Evolutionary conservation across 768 basidiomycete genomes (phyloP), one percentile per base, ranked within the genome.

Genomic region (Lactarius deliciosus): DNA sequence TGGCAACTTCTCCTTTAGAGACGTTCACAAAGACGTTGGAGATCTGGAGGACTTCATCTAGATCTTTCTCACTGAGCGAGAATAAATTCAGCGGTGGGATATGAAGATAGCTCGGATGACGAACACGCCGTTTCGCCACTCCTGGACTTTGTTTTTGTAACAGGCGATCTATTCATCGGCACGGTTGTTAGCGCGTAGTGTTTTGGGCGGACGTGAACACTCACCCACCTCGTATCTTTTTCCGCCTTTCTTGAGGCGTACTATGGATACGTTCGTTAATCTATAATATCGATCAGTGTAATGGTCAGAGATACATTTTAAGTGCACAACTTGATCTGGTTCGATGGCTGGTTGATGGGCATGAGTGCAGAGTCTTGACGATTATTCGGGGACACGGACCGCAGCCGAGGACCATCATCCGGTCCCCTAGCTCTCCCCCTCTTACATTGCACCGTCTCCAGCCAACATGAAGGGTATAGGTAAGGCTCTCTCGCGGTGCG

Each of bases 61-160:
- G 78, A 78, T 91, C 89, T 36, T 91, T 94, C 81, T 98, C 96
- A 32, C 92, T 94, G 72, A 8, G 58, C 41, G 58, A 40, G 20
- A 32, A 68, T 25, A 25, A 34, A 50, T 38, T 54, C 5, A 64
- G 53, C 34, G 32, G 45, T 40, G 25, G 68, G 54, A 50, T 22
- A 50, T 13, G 32, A 15, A 25, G n/a, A 16, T 22, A 6, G 62
- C 20, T 16, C 53, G 45, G 32, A 22, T 34, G 34, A 80, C 88
- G 75, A 77, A 93, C 88, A 96, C 91, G 68, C 95, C 95, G 65
- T 85, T 93, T 65, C 97, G 81, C 86, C 89, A 99, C 76, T 97
- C 96, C 72, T 96, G 93, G 32, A 99, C 97, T 78, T 98, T 98
- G 79, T 99, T 99, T 82, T 98, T 96, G 81, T 98, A 99, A 77